These are phyloP conservation scores for Sporisorium exsertum DNA, from an alignment of 1,284 basidiomycete species.

Conservation along the genomic window DNA sequence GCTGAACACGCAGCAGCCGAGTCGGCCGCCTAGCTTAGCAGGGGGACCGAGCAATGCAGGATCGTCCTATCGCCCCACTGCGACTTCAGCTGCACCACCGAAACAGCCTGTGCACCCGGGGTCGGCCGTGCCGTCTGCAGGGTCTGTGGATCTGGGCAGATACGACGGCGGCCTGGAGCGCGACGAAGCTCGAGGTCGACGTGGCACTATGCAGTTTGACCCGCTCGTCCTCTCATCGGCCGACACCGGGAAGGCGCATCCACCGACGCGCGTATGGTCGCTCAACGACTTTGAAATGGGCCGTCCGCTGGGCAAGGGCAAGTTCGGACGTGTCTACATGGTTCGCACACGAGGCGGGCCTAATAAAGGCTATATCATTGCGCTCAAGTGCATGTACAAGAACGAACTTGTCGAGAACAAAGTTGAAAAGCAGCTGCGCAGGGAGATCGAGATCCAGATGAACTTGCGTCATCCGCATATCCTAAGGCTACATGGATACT, in stretches of 20 bases:
- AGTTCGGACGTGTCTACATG: conserved; percentile 99
- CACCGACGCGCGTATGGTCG: conserved; percentile 75
- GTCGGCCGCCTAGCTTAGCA: conserved; percentile 37
- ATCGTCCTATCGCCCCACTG: conserved; percentile 19
- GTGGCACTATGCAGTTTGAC: conserved; percentile 46
- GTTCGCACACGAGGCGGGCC: conserved; percentile 81
- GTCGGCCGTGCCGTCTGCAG: neutral
- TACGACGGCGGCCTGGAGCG: conserved; percentile 70
- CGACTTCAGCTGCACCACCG: neutral
- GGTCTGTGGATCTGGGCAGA: conserved; percentile 61
- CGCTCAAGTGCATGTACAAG: conserved; percentile 97
- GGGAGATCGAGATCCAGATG: conserved; percentile 99
- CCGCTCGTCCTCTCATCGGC: conserved; percentile 35
- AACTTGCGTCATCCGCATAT: conserved; percentile 96
- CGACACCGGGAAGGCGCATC: conserved; percentile 35
- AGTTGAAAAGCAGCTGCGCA: conserved; percentile 82
- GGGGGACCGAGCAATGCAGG: conserved; percentile 8
- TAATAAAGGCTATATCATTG: conserved; percentile 81
- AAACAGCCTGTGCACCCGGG: conserved; percentile 12
- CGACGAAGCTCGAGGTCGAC: conserved; percentile 66
- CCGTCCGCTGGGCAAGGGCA: conserved; percentile 94
- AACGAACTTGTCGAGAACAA: conserved; percentile 88
- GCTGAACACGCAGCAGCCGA: conserved; percentile 36
- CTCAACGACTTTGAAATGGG: conserved; percentile 93
- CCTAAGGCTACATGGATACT: conserved; percentile 92